Evolutionary conservation across 208 protist genomes (phyloP).

Genomic region (Wallacemonas collosoma): DNA sequence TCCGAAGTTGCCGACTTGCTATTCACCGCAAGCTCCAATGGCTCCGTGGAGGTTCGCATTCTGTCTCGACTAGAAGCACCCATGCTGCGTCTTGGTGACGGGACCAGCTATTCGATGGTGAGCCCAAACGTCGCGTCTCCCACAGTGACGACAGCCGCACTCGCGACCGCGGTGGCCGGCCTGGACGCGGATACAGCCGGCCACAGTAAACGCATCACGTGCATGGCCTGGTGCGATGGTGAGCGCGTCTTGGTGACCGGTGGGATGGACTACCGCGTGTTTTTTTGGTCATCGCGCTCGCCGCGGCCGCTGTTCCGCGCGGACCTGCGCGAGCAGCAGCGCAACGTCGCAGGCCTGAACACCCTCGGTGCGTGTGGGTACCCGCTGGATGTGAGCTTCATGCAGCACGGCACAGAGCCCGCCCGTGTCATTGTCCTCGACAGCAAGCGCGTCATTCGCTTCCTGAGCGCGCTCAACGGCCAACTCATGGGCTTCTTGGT

Average conservation of each 20-base stretch:
- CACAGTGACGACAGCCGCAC: no score
- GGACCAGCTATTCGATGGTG: background rate
- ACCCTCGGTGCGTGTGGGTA: conserved; percentile 52
- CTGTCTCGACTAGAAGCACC: conserved; percentile 62
- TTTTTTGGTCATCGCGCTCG: conserved; percentile 65
- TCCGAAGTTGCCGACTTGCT: conserved; percentile 53
- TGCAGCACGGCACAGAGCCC: conserved; percentile 32
- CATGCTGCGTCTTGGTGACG: conserved; percentile 55
- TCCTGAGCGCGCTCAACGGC: conserved; percentile 65
- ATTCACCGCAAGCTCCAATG: conserved; percentile 74
- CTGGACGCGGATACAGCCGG: conserved; percentile 17
- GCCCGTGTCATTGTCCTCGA: conserved; percentile 73
- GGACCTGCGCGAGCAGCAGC: conserved; percentile 56
- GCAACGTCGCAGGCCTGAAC: conserved; percentile 19
- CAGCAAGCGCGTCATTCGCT: conserved; percentile 68
- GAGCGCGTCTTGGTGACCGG: conserved; percentile 70
- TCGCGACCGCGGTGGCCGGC: background rate
- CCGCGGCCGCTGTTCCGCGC: conserved; percentile 47
- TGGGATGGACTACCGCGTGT: conserved; percentile 68
- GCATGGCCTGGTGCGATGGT: conserved; percentile 49
- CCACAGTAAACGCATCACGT: conserved; percentile 73
- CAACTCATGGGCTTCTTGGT: conserved; percentile 45
- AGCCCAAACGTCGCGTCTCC: no score
- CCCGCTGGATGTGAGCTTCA: conserved; percentile 78
- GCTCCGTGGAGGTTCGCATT: conserved; percentile 60